These are phyloP conservation scores for Cadophora sp. DNA, from an alignment of 2,329 filamentous ascomycete genomes.

Conservation along the genomic window DNA sequence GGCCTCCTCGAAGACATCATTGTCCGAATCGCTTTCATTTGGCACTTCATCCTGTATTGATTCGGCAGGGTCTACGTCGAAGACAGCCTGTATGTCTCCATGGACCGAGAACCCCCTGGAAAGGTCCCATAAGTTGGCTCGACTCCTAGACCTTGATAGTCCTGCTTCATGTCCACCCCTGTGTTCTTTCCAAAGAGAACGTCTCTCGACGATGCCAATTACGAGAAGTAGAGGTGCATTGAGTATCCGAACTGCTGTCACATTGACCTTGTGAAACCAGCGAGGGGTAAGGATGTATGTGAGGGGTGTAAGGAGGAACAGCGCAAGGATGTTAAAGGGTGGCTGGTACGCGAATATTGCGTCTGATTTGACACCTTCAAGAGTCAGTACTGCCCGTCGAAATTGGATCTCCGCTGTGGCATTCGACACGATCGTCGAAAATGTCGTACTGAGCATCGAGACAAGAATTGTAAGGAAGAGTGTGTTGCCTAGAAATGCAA, in stretches of 20 bases:
- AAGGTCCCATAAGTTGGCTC: conserved; percentile 39
- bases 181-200: conserved; percentile 62
- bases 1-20: conserved; percentile 31
- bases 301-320: conserved; percentile 76
- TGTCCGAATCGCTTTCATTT: conserved; percentile 29
- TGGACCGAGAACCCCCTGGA: conserved; percentile 41
- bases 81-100: conserved; percentile 43
- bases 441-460: conserved; percentile 86
- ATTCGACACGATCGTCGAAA: conserved; percentile 77
- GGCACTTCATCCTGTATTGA: conserved; percentile 37
- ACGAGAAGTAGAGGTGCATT: conserved; percentile 78
- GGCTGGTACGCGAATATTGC: conserved; percentile 69
- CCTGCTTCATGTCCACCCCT: conserved; percentile 34
- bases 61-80: conserved; percentile 41
- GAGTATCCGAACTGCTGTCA: conserved; percentile 74
- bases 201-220: conserved; percentile 74
- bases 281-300: conserved; percentile 80
- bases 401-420: conserved; percentile 86
- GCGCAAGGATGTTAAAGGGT: conserved; percentile 82
- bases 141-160: conserved; percentile 30
- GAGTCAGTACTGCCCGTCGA: conserved; percentile 78
- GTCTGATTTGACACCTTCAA: conserved; percentile 86
- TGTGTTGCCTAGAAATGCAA: conserved; percentile 86
- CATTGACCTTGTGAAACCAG: conserved; percentile 92
- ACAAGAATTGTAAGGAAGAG: conserved; percentile 89